Percentiles rank a stretch among this genome's conserved stretches.
phyloP scores from a whole-genome alignment of 805 yeast species.

The Schizosaccharomyces lindneri region DNA sequence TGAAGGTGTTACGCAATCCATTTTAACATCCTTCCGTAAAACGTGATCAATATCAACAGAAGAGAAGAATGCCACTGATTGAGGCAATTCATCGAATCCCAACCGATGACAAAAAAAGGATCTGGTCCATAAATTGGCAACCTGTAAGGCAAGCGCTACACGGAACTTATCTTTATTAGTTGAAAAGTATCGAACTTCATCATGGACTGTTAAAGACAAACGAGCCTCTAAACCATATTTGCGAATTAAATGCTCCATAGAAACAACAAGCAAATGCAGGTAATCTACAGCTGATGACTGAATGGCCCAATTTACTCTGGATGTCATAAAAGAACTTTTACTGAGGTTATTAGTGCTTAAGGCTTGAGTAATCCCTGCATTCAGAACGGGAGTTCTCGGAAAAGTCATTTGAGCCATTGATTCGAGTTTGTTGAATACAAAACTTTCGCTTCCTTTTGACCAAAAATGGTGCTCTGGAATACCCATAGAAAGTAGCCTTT shows the following conservation, averaged over 20 bases:
- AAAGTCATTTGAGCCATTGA: conserved; percentile 54
- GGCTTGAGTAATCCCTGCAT: conserved; percentile 82
- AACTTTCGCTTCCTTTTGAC: conserved; percentile 81
- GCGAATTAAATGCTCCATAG: conserved; percentile 62
- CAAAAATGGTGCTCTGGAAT: conserved; percentile 13
- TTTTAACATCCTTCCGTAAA: conserved; percentile 73
- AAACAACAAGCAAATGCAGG: conserved; percentile 53
- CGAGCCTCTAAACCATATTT: conserved; percentile 49
- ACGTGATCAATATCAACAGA: conserved; percentile 78
- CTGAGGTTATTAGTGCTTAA: conserved; percentile 40
- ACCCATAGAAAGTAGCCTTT: conserved; percentile 9
- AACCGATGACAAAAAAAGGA: conserved; percentile 83
- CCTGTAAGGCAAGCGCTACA: conserved; percentile 63
- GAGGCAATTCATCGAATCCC: conserved; percentile 76
- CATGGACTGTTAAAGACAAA: conserved; percentile 72
- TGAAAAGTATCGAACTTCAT: conserved; percentile 66
- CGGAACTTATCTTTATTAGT: conserved; percentile 48
- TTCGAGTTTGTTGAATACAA: conserved; percentile 73
- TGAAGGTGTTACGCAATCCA: conserved; percentile 81
- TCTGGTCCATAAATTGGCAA: conserved; percentile 85
- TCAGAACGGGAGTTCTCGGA: conserved; percentile 77
- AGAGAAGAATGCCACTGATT: conserved; percentile 84
- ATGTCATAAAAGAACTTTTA: conserved; percentile 47
- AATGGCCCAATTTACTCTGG: conserved; percentile 90
- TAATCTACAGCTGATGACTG: conserved; percentile 97